Evolutionary conservation across 1,139 yeast genomes (phyloP).

Genomic region (Geotrichum reessii): DNA sequence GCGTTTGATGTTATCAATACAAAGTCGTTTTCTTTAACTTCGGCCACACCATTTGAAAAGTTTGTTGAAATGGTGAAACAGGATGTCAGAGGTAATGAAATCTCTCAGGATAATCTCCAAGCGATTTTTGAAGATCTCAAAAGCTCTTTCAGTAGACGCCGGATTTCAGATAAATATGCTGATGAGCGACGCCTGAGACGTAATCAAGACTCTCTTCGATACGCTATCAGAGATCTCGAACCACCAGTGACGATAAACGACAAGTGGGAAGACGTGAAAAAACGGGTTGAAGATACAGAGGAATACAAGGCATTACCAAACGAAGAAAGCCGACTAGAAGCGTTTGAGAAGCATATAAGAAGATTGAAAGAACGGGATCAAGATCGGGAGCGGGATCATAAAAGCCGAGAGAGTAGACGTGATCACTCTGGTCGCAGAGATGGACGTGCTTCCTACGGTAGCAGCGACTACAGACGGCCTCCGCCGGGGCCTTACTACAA

Average conservation of each 20-base stretch:
- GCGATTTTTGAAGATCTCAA: constrained; percentile 21
- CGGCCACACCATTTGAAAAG: constrained; percentile 24
- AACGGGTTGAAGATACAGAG: constrained; percentile 31
- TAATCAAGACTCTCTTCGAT: constrained; percentile 37
- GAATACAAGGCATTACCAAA: constrained; percentile 39
- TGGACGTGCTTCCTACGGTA: constrained; percentile 1
- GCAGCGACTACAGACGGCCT: constrained; percentile 5
- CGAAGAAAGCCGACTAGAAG: constrained; percentile 32
- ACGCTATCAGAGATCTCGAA: constrained; percentile 35
- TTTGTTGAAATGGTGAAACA: constrained; percentile 26
- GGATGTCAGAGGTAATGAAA: constrained; percentile 22
- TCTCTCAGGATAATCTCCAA: constrained; percentile 20
- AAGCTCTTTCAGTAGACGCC: constrained; percentile 15
- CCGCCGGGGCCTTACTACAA: constrained; percentile 18
- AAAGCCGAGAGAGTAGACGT: constrained; percentile 15
- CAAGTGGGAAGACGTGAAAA: constrained; percentile 39
- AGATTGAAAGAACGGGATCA: constrained; percentile 29
- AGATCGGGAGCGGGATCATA: constrained; percentile 24
- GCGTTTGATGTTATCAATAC: constrained; percentile 50
- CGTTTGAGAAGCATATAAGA: constrained; percentile 35
- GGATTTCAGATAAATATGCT: constrained; percentile 34
- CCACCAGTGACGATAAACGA: constrained; percentile 32
- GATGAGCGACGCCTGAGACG: constrained; percentile 37
- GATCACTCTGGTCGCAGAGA: constrained; percentile 11
- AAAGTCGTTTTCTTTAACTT: constrained; percentile 23